Percentiles rank a stretch among this genome's conserved stretches.
These are phyloP conservation scores for Chlorophyllum brunneum DNA, from an alignment of 768 basidiomycete genomes.

Conservation along the genomic window DNA sequence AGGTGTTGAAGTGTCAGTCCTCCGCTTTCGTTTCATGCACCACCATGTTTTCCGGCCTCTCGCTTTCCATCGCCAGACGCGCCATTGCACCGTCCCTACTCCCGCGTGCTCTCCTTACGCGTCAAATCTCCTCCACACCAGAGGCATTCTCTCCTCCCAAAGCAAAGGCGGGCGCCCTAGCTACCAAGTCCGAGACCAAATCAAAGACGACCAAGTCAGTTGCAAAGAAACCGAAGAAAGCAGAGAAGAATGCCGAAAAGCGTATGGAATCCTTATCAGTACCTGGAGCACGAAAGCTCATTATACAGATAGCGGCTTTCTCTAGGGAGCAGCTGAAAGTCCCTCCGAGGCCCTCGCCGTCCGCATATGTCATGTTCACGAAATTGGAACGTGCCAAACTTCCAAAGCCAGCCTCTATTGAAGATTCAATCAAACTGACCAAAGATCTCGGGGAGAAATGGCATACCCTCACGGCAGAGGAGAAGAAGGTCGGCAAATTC, in stretches of 20 bases:
- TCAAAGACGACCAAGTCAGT: not conserved
- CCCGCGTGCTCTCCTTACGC: slow-evolving; percentile 1
- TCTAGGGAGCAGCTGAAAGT: not conserved
- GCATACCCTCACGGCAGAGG: not conserved
- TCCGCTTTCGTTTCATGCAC: not conserved
- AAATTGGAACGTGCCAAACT: not conserved
- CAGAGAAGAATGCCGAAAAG: not conserved
- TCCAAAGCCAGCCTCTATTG: not conserved
- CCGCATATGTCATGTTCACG: not conserved
- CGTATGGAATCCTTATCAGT: not conserved
- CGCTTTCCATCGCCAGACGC: not conserved
- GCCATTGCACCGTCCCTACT: not conserved
- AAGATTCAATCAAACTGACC: not conserved
- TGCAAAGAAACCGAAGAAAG: not conserved
- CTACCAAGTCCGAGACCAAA: not conserved
- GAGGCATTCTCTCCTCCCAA: not conserved
- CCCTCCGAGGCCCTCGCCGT: not conserved
- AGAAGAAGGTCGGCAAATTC: slow-evolving; percentile 8
- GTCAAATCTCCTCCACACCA: slow-evolving; percentile 2
- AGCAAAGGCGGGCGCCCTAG: not conserved
- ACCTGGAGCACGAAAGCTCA: not conserved
- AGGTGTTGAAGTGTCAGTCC: not conserved
- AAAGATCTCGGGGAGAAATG: not conserved
- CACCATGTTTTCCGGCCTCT: slow-evolving; percentile 1
- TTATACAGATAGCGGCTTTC: not conserved